Percentiles rank a stretch among this genome's conserved stretches.
phyloP scores from a whole-genome alignment of 306 rosid species.

The Rosa lucieae region DNA sequence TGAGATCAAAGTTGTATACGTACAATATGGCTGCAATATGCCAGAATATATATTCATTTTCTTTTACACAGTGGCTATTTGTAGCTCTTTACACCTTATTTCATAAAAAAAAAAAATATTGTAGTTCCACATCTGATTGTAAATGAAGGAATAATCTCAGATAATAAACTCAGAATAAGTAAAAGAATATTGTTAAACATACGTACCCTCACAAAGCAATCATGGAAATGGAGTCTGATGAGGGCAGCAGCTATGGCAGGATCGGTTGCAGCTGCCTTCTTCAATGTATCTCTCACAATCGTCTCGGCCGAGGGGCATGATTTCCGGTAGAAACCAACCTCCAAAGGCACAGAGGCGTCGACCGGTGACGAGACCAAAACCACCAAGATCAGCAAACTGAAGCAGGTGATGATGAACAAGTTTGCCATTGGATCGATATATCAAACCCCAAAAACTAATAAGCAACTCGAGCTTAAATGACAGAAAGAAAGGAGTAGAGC shows the following conservation, averaged over 20 bases:
- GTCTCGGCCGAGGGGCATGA: not conserved
- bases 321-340: not conserved
- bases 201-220: not conserved
- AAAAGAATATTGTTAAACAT: not conserved
- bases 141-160: too few species aligned
- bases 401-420: not conserved
- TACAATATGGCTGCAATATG: too few species aligned
- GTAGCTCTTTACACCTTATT: too few species aligned
- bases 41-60: too few species aligned
- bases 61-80: too few species aligned
- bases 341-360: not conserved
- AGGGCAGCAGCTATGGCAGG: not conserved
- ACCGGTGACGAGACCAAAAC: not conserved
- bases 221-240: not conserved
- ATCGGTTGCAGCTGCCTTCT: not conserved
- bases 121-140: too few species aligned
- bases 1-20: too few species aligned
- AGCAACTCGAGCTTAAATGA: not conserved
- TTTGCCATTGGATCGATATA: not conserved
- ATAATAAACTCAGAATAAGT: too few species aligned
- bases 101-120: too few species aligned
- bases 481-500: not conserved
- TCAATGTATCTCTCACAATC: not conserved
- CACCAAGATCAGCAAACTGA: not conserved
- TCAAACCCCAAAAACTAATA: not conserved